Base-by-base conservation (phyloP, 2,329 filamentous ascomycete species). In the Diplodia seriata region DNA sequence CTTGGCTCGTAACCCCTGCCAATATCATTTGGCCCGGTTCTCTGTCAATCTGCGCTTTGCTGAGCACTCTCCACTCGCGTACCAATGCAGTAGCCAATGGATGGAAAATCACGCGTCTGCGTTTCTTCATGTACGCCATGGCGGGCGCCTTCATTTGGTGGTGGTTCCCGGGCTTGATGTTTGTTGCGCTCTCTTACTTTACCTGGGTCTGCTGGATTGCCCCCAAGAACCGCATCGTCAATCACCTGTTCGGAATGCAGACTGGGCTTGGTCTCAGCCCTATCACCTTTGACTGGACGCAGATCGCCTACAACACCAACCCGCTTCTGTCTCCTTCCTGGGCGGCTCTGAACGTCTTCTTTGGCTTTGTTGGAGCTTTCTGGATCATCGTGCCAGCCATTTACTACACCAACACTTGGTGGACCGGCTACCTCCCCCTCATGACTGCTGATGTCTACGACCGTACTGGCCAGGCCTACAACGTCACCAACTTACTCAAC, bases 401-500 rank as follows among this genome's bases (percentile, higher is more conserved):
- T 0, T 82, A 82, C 70, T 83, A 82, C 68, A 81, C 88, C 36
- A 90, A 89, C 55, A 85, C 86, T 69, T 83, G 81, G 80, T 79
- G 78, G 70, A 80, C 87, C 6, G 38, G 67, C 70, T 29, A 68
- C 9, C 38, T 68, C 1, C 67, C 67, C 7, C 50, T 68, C 38
- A 63, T 68, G 57, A 55, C 57, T 18, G 50, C 67, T 6, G 51
- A 56, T n/a, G 59, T 70, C 26, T 92, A 91, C 73, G 90, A 93
- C 77, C 92, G 93, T 73, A 91, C 85, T 0, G 90, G 88, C 3
- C 71, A 78, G 0, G 68, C 70, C 0, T 93, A 93, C 78, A 86
- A 93, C 72, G 89, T 90, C 1, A 81, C 76, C 8, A 69, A 70
- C 2, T 72, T 78, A 14, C 70, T 79, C 14, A 72, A 76, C 61